Evolutionary conservation across 495 filamentous ascomycete genomes (phyloP).

Genomic region (Chaetomidium leptoderma): DNA sequence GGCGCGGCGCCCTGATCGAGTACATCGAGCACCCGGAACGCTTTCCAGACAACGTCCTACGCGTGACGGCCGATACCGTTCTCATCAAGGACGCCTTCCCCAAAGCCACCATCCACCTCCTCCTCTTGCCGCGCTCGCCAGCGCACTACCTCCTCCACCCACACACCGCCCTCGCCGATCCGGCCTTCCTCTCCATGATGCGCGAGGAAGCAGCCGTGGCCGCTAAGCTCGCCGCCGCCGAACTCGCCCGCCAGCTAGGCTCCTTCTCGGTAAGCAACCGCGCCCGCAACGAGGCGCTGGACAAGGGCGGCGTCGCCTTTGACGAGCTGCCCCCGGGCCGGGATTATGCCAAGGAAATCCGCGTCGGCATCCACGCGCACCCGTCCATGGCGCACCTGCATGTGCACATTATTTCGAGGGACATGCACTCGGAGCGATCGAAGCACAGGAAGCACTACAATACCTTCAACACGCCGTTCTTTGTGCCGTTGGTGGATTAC

Average conservation of each 20-base stretch:
- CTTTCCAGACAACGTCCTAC: constrained; percentile 63
- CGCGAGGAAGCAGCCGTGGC: constrained; percentile 57
- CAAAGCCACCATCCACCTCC: constrained; percentile 78
- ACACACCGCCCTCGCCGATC: constrained; percentile 70
- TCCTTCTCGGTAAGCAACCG: constrained; percentile 57
- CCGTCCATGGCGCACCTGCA: constrained; percentile 94
- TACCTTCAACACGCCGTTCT: constrained; percentile 83
- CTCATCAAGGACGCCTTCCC: constrained; percentile 79
- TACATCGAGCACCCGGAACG: constrained; percentile 67
- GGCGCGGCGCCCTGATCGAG: constrained; percentile 60
- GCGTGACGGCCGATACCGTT: constrained; percentile 67
- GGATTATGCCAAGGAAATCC: constrained; percentile 74
- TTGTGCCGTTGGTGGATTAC: constrained; percentile 75
- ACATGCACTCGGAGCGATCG: constrained; percentile 64
- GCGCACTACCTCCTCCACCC: constrained; percentile 63
- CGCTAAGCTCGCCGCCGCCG: constrained; percentile 61
- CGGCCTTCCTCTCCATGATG: constrained; percentile 63
- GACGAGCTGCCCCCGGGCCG: constrained; percentile 61
- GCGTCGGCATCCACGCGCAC: constrained; percentile 73
- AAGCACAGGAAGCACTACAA: constrained; percentile 89
- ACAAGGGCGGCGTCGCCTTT: constrained; percentile 31
- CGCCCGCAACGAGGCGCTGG: constrained; percentile 44
- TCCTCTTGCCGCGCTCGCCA: constrained; percentile 74
- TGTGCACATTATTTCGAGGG: constrained; percentile 76
- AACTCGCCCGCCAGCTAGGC: constrained; percentile 70